Percentiles rank a stretch among this genome's conserved stretches.
Evolutionary conservation across 306 rosid species (phyloP).

Genomic region (Cucurbita maxima): DNA sequence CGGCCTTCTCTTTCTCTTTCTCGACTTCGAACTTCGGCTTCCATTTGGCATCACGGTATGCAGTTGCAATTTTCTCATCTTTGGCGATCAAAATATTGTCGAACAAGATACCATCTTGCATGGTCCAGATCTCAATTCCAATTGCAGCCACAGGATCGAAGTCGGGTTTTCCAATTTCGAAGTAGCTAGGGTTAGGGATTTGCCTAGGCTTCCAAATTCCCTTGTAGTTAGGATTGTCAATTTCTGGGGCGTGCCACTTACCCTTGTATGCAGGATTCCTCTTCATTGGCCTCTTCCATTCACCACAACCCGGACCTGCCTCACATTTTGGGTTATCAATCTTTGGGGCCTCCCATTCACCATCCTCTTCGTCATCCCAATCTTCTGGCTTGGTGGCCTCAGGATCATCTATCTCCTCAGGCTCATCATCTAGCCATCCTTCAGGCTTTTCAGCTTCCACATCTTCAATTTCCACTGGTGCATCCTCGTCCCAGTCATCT

Average conservation of each 20-base stretch:
- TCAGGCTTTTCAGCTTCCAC: conserved; percentile 93
- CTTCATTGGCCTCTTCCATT: conserved; percentile 91
- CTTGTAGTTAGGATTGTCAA: conserved; percentile 78
- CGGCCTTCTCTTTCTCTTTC: conserved; percentile 73
- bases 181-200: conserved; percentile 76
- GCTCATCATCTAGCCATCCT: conserved; percentile 96
- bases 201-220: conserved; percentile 85
- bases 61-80: conserved; percentile 57
- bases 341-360: conserved; percentile 83
- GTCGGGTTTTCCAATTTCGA: conserved; percentile 57
- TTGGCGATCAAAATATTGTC: conserved; percentile 66
- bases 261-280: conserved; percentile 86
- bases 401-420: conserved; percentile 87
- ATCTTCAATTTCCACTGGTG: conserved; percentile 77
- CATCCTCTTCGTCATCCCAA: conserved; percentile 96
- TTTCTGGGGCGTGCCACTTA: conserved; percentile 86
- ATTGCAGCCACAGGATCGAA: conserved; percentile 77
- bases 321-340: conserved; percentile 64
- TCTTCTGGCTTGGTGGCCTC: conserved; percentile 84
- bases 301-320: conserved; percentile 80
- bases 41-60: conserved; percentile 64
- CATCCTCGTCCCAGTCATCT: conserved; percentile 98
- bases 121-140: conserved; percentile 98
- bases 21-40: conserved; percentile 69
- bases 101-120: conserved; percentile 88